These are phyloP conservation scores for Marasmius fiardii DNA, from an alignment of 1,284 basidiomycete species.

Conservation along the genomic window DNA sequence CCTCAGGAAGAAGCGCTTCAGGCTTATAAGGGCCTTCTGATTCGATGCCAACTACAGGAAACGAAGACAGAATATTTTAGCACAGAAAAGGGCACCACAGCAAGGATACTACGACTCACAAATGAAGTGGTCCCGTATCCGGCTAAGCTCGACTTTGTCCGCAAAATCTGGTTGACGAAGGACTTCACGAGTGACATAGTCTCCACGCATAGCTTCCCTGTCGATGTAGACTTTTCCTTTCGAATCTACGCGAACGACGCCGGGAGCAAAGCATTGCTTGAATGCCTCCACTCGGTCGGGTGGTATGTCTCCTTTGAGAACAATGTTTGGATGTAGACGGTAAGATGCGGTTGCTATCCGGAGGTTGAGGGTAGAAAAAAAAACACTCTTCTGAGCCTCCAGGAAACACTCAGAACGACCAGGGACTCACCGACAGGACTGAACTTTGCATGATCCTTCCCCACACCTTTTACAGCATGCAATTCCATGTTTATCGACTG, in stretches of 20 bases:
- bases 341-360: slow-evolving; percentile 88
- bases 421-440: slow-evolving; percentile 96
- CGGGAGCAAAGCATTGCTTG: slow-evolving; percentile 83
- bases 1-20: slow-evolving; percentile 80
- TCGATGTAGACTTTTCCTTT: slow-evolving; percentile 58
- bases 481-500: slow-evolving; percentile 83
- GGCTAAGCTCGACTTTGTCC: slow-evolving; percentile 78
- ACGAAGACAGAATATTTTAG: background rate
- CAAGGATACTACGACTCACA: slow-evolving; percentile 53
- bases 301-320: slow-evolving; percentile 71
- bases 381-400: too few species aligned
- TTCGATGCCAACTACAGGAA: slow-evolving; percentile 76
- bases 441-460: slow-evolving; percentile 97
- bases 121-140: slow-evolving; percentile 92
- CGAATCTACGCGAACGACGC: slow-evolving; percentile 78
- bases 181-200: slow-evolving; percentile 93
- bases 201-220: slow-evolving; percentile 68
- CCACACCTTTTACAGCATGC: slow-evolving; percentile 94
- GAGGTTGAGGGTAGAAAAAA: too few species aligned
- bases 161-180: slow-evolving; percentile 91
- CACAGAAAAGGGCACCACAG: background rate
- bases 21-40: slow-evolving; percentile 88
- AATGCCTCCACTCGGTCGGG: slow-evolving; percentile 75
- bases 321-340: slow-evolving; percentile 86
- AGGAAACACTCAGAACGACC: too few species aligned